Evolutionary conservation across 106 monocot species (phyloP), one percentile per base, ranked within the genome.

Genomic region (Allium fistulosum): DNA sequence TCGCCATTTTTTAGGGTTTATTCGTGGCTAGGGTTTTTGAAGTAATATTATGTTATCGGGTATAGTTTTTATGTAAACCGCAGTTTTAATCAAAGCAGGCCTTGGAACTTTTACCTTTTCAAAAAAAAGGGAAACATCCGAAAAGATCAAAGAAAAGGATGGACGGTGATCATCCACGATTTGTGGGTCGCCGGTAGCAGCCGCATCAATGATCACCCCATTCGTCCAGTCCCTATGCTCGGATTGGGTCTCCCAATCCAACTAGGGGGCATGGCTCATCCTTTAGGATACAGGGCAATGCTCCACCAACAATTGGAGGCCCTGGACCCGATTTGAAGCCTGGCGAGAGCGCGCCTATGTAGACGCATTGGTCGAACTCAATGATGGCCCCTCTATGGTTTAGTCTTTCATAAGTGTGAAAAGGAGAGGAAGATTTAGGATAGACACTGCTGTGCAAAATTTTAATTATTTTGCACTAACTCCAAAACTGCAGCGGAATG

Each of bases 131-230:
- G 26, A 48, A 57, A 66, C 0, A 76, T 12, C 7, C 68, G 70
- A 4, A 59, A 63, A 3, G 76, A 80, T 51, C 80, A 85, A 63
- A 80, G 93, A n/a, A 94, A 94, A 61, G 94, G 94, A 4, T 94
- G 94, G 90, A 84, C 82, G 2, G 94, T 94, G 15, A 90, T 87
- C 17, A 87, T 94, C 71, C 94, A 94, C 74, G 94, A 94, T 74
- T 86, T 87, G 84, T 0, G 94, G 94, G 69, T 90, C 86, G 4
- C 89, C 89, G n/a, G 87, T 90, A 17, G 90, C 94, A 1, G 82
- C 80, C 6, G 90, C 94, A 0, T 90, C 94, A 16, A 90, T 94
- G 90, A 74, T 94, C 51, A 90, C 94, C 2, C 94, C 94, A 17
- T 90, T 94, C 76, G 86, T 86, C 22, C 84, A 88, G 6, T 90